These are phyloP conservation scores for Arctium minus DNA, from an alignment of 129 eudicot genomes.

Conservation along the genomic window DNA sequence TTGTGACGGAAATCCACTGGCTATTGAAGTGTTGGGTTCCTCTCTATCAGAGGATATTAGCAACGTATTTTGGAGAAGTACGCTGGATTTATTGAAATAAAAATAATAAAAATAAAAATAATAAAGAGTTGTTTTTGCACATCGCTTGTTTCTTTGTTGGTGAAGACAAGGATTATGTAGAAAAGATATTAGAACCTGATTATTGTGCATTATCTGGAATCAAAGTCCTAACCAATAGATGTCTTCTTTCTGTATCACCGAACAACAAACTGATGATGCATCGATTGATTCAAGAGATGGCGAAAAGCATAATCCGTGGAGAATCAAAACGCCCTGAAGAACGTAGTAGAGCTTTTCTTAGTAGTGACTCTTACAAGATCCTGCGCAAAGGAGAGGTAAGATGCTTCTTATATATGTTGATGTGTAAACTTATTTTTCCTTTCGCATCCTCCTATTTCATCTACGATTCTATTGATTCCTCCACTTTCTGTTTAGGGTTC, in stretches of 20 bases:
- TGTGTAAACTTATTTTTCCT: not conserved
- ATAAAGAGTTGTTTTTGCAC: constrained; percentile 9
- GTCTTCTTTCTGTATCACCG: constrained; percentile 10
- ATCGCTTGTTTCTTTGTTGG: constrained; percentile 32
- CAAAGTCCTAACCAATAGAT: constrained; percentile 14
- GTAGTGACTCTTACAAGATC: constrained; percentile 11
- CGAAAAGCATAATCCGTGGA: constrained; percentile 3
- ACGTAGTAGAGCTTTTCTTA: constrained; percentile 12
- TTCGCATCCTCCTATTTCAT: not conserved
- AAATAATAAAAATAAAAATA: not conserved
- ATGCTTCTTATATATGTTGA: not conserved
- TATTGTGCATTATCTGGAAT: constrained; percentile 19
- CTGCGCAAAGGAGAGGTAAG: constrained; percentile 23
- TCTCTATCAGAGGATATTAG: constrained; percentile 6
- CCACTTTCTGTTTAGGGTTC: constrained; percentile 20
- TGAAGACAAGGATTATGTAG: constrained; percentile 2
- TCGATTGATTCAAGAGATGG: constrained; percentile 19
- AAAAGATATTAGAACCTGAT: constrained; percentile 7
- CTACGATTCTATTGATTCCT: not conserved
- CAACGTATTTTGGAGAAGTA: constrained; percentile 11
- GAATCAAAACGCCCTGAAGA: constrained; percentile 19
- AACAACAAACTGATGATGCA: constrained; percentile 19
- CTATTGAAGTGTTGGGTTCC: constrained; percentile 29
- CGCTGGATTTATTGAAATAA: constrained; percentile 2
- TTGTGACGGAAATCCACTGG: constrained; percentile 32